These are phyloP conservation scores for Neofusicoccum umdonicola DNA, from an alignment of 2,329 filamentous ascomycete genomes.

Conservation along the genomic window DNA sequence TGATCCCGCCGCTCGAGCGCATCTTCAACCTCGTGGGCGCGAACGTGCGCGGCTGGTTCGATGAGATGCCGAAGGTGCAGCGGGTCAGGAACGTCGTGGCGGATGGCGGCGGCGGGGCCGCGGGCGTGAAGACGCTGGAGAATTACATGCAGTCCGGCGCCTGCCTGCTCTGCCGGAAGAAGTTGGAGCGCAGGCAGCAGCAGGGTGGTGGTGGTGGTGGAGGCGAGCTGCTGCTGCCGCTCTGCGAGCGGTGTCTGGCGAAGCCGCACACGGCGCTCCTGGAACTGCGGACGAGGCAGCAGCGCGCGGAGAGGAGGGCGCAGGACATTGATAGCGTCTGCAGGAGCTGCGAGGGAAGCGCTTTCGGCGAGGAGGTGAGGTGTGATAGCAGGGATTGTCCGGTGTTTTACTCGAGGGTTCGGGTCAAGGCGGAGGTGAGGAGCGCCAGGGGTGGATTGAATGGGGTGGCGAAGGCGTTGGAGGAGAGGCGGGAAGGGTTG, in stretches of 20 bases:
- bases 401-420: conserved; percentile 78
- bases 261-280: conserved; percentile 62
- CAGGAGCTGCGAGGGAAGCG: conserved; percentile 72
- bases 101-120: conserved; percentile 12
- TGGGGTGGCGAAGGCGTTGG: conserved; percentile 29
- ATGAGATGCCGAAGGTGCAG: conserved; percentile 92
- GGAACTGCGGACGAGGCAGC: conserved; percentile 61
- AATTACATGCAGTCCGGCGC: conserved; percentile 82
- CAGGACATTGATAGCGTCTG: conserved; percentile 69
- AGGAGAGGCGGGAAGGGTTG: conserved; percentile 20
- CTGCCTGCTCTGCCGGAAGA: conserved; percentile 72
- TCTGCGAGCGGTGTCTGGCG: conserved; percentile 60
- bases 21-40: conserved; percentile 97
- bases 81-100: conserved; percentile 61
- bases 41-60: conserved; percentile 87
- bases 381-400: conserved; percentile 93
- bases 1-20: conserved; percentile 90
- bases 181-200: conserved; percentile 45
- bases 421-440: conserved; percentile 46
- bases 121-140: conserved; percentile 70
- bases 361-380: conserved; percentile 71
- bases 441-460: conserved; percentile 27
- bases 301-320: conserved; percentile 61
- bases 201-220: neutral
- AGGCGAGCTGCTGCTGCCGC: conserved; percentile 34